These are phyloP conservation scores for Triticum turgidum DNA, from an alignment of 176 grass and related monocot species.

Conservation along the genomic window DNA sequence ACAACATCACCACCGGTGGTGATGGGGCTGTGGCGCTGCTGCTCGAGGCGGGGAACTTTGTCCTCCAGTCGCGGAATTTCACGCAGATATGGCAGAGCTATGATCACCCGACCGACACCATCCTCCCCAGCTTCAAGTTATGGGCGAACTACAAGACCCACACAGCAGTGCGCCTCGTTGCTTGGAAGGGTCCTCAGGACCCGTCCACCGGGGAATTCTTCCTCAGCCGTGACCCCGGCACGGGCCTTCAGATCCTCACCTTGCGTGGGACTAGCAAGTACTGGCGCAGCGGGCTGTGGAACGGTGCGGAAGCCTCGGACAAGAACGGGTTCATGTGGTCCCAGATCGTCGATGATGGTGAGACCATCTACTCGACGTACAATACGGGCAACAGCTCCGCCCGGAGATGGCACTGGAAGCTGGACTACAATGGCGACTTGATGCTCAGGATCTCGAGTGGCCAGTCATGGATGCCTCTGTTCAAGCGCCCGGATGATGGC, in stretches of 20 bases:
- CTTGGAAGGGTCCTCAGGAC: background rate
- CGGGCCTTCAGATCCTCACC: background rate
- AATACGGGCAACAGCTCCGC: background rate
- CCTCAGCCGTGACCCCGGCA: background rate
- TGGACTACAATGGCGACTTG: background rate
- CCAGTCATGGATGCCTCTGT: background rate
- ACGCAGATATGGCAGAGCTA: background rate
- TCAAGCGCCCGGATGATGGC: background rate
- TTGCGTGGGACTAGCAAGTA: background rate
- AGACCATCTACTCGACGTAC: background rate
- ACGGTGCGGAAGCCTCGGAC: background rate
- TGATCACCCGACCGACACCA: background rate
- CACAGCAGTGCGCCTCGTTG: background rate
- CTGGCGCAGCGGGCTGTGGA: constrained; percentile 43
- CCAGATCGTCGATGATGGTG: background rate
- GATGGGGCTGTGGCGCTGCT: background rate
- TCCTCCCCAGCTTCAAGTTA: background rate
- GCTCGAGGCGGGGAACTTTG: constrained; percentile 33
- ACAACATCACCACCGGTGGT: background rate
- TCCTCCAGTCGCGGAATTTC: background rate
- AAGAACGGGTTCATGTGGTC: background rate
- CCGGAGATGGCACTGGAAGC: background rate
- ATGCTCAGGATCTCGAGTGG: background rate
- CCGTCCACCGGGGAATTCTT: background rate
- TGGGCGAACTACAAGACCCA: background rate